A percentile compares a stretch with the other conserved stretches of the same genome.
These are phyloP conservation scores for Plantago lanceolata DNA, from an alignment of 305 asterid genomes.

Conservation along the genomic window DNA sequence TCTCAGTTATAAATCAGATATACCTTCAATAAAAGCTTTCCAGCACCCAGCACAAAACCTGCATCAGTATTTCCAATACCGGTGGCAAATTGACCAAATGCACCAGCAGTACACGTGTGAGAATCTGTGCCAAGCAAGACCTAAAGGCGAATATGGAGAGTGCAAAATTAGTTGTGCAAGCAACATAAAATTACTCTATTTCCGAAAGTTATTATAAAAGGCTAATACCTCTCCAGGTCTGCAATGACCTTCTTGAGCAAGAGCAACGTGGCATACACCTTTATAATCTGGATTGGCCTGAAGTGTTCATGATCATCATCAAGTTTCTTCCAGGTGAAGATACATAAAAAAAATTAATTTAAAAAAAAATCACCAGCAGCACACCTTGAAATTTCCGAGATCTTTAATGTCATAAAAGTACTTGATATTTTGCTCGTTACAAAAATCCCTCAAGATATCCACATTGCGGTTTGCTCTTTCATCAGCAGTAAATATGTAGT, in stretches of 20 bases:
- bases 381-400: conserved; percentile 80
- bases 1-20: not conserved
- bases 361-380: conserved; percentile 8
- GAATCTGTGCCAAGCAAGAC: conserved; percentile 89
- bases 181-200: conserved; percentile 3
- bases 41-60: conserved; percentile 72
- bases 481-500: conserved; percentile 82
- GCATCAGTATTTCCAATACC: conserved; percentile 97
- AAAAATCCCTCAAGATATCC: conserved; percentile 84
- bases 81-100: conserved; percentile 93
- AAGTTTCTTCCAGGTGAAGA: conserved; percentile 13
- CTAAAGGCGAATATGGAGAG: conserved; percentile 32
- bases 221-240: conserved; percentile 86
- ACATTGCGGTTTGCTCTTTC: conserved; percentile 93
- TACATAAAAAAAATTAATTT: conserved; percentile 14
- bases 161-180: not conserved
- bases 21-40: conserved; percentile 92
- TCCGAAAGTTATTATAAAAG: not conserved
- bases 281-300: conserved; percentile 95
- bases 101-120: conserved; percentile 94
- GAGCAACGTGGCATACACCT: conserved; percentile 97
- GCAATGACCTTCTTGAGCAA: conserved; percentile 99
- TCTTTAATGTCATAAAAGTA: conserved; percentile 92
- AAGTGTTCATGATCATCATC: conserved; percentile 20
- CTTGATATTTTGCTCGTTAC: conserved; percentile 76